A percentile compares a stretch with the other conserved stretches of the same genome.
phyloP scores from a whole-genome alignment of 164 flowering plant species.

The Brasenia schreberi region DNA sequence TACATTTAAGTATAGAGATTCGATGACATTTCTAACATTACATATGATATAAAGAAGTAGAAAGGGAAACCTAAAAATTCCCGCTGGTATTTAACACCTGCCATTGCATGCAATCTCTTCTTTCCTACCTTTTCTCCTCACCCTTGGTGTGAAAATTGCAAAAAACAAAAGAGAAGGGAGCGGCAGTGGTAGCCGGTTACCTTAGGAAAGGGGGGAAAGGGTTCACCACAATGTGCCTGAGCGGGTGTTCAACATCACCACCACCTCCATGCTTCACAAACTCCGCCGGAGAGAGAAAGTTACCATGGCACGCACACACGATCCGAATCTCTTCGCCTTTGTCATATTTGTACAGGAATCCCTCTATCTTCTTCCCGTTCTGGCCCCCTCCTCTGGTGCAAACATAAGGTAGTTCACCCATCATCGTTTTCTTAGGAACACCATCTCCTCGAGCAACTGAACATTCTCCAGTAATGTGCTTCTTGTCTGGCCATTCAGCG shows the following conservation, averaged over 20 bases:
- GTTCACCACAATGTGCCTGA: conserved; percentile 65
- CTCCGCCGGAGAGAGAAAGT: conserved; percentile 66
- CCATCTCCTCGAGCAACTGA: background rate
- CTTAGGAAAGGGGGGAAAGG: conserved; percentile 21
- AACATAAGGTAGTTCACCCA: conserved; percentile 47
- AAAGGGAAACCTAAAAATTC: background rate
- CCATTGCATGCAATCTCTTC: background rate
- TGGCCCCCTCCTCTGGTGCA: conserved; percentile 65
- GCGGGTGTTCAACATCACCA: conserved; percentile 57
- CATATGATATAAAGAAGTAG: background rate
- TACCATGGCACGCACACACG: conserved; percentile 87
- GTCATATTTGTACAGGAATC: conserved; percentile 55
- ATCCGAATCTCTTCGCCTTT: conserved; percentile 75
- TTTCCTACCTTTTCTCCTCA: background rate
- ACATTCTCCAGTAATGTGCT: background rate
- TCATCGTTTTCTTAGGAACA: background rate
- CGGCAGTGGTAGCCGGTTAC: background rate
- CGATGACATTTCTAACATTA: too few relatives aligned
- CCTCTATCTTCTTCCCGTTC: conserved; percentile 55
- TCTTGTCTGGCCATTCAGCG: background rate
- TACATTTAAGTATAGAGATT: too few relatives aligned
- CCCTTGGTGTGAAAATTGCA: background rate
- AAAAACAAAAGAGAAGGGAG: background rate
- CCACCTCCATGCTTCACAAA: conserved; percentile 88
- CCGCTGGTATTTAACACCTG: too few relatives aligned